These are phyloP conservation scores for Cyberlindnera subsufficiens DNA, from an alignment of 805 yeast genomes.

Conservation along the genomic window DNA sequence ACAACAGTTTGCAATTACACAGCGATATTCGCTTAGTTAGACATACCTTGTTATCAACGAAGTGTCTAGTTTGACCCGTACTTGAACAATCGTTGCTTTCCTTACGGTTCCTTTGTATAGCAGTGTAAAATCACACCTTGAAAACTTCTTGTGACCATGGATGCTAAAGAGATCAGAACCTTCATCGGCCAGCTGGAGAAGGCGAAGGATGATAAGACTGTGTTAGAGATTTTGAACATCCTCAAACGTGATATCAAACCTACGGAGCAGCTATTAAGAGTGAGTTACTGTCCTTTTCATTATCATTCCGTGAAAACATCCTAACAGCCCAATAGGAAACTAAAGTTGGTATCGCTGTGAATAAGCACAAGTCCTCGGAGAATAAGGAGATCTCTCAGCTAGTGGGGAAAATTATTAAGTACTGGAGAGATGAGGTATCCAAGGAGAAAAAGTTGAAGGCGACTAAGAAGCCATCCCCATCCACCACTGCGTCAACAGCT, in stretches of 20 bases:
- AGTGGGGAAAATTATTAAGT: constrained; percentile 76
- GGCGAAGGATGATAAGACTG: constrained; percentile 56
- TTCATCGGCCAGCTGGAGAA: constrained; percentile 72
- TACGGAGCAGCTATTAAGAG: constrained; percentile 75
- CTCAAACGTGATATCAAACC: constrained; percentile 73
- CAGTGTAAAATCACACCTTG: not conserved
- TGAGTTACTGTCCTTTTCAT: constrained; percentile 15
- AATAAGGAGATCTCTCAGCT: constrained; percentile 62
- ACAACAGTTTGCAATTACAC: not conserved
- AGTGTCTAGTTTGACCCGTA: too few species aligned
- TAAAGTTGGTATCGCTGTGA: constrained; percentile 94
- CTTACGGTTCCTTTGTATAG: not conserved
- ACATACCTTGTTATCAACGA: too few species aligned
- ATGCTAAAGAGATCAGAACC: constrained; percentile 65
- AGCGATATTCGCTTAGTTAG: too few species aligned
- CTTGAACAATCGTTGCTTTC: too few species aligned
- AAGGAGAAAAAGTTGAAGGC: constrained; percentile 40
- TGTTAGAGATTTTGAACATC: constrained; percentile 57
- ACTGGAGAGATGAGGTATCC: constrained; percentile 88
- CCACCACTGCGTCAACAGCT: constrained; percentile 1
- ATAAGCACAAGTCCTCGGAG: constrained; percentile 67
- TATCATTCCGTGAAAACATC: not conserved
- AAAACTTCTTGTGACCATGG: constrained; percentile 35
- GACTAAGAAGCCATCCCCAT: constrained; percentile 5
- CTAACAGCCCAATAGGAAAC: constrained; percentile 49